Percentiles rank a stretch among this genome's conserved stretches.
Evolutionary conservation across 2,329 filamentous ascomycete genomes (phyloP).

Genomic region (Chaetomium strumarium): DNA sequence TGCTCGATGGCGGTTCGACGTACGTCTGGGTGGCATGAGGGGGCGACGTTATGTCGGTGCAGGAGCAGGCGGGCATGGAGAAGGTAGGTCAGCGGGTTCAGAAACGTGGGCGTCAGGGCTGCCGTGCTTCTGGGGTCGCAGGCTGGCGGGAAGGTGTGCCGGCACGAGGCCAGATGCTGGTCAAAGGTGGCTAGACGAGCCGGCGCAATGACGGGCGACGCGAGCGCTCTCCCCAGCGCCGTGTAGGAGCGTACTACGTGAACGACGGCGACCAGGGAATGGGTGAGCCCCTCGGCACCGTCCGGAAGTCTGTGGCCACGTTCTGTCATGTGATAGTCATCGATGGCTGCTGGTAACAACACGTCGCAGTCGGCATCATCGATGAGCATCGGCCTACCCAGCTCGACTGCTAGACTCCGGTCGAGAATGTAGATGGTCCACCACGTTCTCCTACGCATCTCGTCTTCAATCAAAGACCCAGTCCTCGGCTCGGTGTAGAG

Average conservation of each 20-base stretch:
- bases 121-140: constrained; percentile 63
- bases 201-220: constrained; percentile 58
- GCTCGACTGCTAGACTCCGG: constrained; percentile 70
- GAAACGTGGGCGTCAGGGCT: constrained; percentile 64
- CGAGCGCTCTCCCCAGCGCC: constrained; percentile 64
- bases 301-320: constrained; percentile 48
- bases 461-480: constrained; percentile 69
- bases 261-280: constrained; percentile 71
- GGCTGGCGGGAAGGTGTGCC: constrained; percentile 67
- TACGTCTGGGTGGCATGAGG: constrained; percentile 58
- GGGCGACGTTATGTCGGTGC: constrained; percentile 81
- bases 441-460: constrained; percentile 85
- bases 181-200: constrained; percentile 74
- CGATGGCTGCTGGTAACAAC: constrained; percentile 68
- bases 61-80: constrained; percentile 79
- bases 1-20: constrained; percentile 68
- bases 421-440: constrained; percentile 92
- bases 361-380: constrained; percentile 86
- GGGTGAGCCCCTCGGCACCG: constrained; percentile 52
- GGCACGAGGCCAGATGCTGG: constrained; percentile 68
- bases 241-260: constrained; percentile 75
- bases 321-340: constrained; percentile 70
- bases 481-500: constrained; percentile 69
- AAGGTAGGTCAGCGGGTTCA: constrained; percentile 71
- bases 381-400: constrained; percentile 75